A percentile compares a stretch with the other conserved stretches of the same genome.
phyloP scores from a whole-genome alignment of 352 stramenopile species.

The Pythium aristosporum region DNA sequence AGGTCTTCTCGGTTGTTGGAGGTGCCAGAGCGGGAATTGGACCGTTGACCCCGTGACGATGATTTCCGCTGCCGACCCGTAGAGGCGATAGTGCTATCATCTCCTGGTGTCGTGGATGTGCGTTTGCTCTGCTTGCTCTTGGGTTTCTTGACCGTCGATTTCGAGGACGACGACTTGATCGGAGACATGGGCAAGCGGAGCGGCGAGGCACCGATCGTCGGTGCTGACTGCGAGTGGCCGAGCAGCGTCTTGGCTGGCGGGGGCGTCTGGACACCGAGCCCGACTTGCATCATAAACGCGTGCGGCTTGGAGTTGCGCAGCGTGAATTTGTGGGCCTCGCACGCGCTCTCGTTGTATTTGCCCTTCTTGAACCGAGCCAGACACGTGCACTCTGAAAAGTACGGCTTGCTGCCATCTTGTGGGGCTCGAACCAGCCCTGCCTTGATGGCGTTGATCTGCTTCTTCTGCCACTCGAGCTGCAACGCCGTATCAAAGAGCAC shows the following conservation, averaged over 20 bases:
- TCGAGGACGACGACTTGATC: slow-evolving; percentile 9
- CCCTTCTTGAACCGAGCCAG: slow-evolving; percentile 44
- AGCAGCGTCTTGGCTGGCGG: slow-evolving; percentile 1
- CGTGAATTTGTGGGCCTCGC: slow-evolving; percentile 59
- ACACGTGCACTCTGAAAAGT: slow-evolving; percentile 43
- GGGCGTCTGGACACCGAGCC: background rate
- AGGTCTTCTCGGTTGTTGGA: slow-evolving; percentile 12
- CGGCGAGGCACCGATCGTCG: background rate
- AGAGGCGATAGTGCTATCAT: background rate
- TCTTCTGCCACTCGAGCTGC: slow-evolving; percentile 17
- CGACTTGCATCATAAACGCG: slow-evolving; percentile 22
- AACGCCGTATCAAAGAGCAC: slow-evolving; percentile 20
- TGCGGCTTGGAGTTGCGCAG: slow-evolving; percentile 53
- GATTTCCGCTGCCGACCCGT: background rate
- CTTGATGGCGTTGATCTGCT: slow-evolving; percentile 23
- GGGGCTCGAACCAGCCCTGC: background rate
- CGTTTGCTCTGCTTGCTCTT: slow-evolving; percentile 16
- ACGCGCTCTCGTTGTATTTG: slow-evolving; percentile 46
- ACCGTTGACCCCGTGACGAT: slow-evolving; percentile 5
- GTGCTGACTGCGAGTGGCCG: slow-evolving; percentile 16
- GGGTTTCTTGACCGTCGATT: slow-evolving; percentile 10
- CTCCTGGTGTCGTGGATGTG: background rate
- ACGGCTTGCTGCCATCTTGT: background rate
- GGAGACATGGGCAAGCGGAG: slow-evolving; percentile 19
- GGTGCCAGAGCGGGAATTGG: background rate